Evolutionary conservation across 805 yeast species (phyloP).

Genomic region (Yarrowia sp.): DNA sequence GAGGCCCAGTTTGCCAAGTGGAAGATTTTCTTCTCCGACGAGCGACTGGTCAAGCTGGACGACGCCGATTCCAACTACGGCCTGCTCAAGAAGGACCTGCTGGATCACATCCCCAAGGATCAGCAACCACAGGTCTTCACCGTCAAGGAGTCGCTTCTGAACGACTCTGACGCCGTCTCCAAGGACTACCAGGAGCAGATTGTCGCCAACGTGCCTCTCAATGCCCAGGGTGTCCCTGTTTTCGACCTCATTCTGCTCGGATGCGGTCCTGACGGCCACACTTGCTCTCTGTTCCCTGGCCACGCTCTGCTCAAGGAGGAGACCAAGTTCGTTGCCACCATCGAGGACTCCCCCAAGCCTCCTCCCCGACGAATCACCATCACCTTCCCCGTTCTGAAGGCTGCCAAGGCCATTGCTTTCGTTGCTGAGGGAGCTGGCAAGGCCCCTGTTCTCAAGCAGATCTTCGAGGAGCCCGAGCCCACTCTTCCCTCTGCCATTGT

Average conservation of each 20-base stretch:
- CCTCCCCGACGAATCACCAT: constrained; percentile 91
- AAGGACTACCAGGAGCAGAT: constrained; percentile 64
- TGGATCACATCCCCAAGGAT: constrained; percentile 54
- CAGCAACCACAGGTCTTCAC: constrained; percentile 67
- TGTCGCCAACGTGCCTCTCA: constrained; percentile 55
- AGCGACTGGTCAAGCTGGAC: constrained; percentile 82
- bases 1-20: constrained; percentile 50
- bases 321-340: constrained; percentile 61
- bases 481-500: constrained; percentile 74
- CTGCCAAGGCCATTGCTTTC: constrained; percentile 66
- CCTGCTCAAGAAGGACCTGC: constrained; percentile 69
- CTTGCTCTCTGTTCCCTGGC: constrained; percentile 91
- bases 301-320: constrained; percentile 69
- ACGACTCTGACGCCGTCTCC: constrained; percentile 64
- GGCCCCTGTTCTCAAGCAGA: constrained; percentile 71
- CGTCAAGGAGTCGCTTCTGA: constrained; percentile 67
- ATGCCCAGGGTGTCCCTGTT: constrained; percentile 53
- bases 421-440: constrained; percentile 91
- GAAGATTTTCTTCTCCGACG: constrained; percentile 86
- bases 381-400: constrained; percentile 76
- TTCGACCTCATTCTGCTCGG: constrained; percentile 80
- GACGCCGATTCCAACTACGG: constrained; percentile 89
- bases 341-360: constrained; percentile 89
- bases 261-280: constrained; percentile 96
- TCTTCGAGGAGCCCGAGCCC: constrained; percentile 59